phyloP scores from a whole-genome alignment of 495 filamentous ascomycete species.

The Aspergillus funiculosus region DNA sequence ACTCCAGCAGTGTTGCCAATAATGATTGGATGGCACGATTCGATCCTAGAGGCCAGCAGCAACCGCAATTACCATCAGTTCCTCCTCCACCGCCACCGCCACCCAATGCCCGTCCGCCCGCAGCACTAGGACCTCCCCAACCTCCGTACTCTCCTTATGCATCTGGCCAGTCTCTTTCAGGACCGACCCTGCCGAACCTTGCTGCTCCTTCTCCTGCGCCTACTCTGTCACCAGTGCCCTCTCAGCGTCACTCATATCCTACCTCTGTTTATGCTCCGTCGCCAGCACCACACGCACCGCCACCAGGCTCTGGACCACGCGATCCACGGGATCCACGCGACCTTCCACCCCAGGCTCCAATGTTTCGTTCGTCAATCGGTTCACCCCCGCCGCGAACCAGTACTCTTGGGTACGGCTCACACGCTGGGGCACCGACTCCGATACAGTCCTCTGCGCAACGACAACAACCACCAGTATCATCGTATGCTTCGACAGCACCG shows the following conservation, averaged over 20 bases:
- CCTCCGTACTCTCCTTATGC: constrained; percentile 30
- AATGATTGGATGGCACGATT: constrained; percentile 46
- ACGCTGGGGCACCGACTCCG: constrained; percentile 31
- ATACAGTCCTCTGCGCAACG: constrained; percentile 33
- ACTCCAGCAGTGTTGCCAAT: constrained; percentile 27
- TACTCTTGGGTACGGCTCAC: constrained; percentile 29
- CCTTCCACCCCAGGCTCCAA: constrained; percentile 23
- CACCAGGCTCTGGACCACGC: constrained; percentile 23
- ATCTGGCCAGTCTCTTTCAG: constrained; percentile 24
- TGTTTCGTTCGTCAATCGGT: constrained; percentile 26
- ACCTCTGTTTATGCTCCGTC: constrained; percentile 29
- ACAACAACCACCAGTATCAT: constrained; percentile 21
- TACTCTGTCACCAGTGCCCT: constrained; percentile 34
- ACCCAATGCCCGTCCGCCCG: constrained; percentile 21
- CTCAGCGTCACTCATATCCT: constrained; percentile 35
- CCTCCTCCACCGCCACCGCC: constrained; percentile 24
- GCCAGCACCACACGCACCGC: constrained; percentile 25
- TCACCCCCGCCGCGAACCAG: constrained; percentile 35
- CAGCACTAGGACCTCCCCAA: constrained; percentile 25
- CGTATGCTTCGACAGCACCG: constrained; percentile 26
- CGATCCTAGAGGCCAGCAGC: constrained; percentile 38
- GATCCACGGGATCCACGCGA: constrained; percentile 41
- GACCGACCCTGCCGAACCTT: constrained; percentile 24
- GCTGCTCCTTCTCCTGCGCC: constrained; percentile 35
- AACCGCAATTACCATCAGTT: constrained; percentile 23